Base-by-base conservation (phyloP, 371 early-diverging fungal species). In the Amoeboaphelidium protococcarum region DNA sequence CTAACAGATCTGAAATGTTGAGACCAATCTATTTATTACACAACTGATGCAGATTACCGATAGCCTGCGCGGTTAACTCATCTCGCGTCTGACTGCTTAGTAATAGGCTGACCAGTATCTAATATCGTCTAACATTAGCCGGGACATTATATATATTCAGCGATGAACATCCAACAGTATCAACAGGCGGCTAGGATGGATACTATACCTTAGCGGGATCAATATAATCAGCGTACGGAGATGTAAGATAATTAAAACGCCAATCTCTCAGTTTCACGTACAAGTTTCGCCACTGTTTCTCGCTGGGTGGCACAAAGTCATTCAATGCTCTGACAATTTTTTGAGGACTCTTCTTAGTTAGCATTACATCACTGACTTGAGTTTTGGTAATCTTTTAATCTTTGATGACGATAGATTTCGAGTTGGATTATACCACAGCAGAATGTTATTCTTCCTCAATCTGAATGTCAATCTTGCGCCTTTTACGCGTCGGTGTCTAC, bases 11-110 rank as follows among this genome's bases (percentile, higher is more conserved):
- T 10, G 59, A 51, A 3, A 58, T 47, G 1, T 63, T 63, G 13
- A 64, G 47, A 1, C 21, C 31, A 26, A 73, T 52, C 20, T 76
- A 64, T 2, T 68, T 61, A 40, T 71, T 58, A 19, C 74, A 53
- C 6, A 72, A 70, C 46, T 73, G 57, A 22, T 77, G 69, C 23
- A 91, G 57, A 13, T 62, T 68, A 25, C 60, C 57, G 23, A 92
- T 69, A 2, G 80, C 83, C 12, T 64, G 74, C 1, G 82, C 81
- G 0, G 86, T 89, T 2, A 82, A 71, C 6, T 80, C 76, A 56
- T 98, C 98, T 55, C 83, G 84, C 2, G 98, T 96, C 62, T 92
- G 92, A 22, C 91, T 78, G 6, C 94, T 92, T 13, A 98, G 68
- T 67, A 89, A 80, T 40, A 98, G 63, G 0, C 91, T 64, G n/a